Conservation (phyloP, 208 protist genomes). For the Endotrypanum monterogeii region DNA sequence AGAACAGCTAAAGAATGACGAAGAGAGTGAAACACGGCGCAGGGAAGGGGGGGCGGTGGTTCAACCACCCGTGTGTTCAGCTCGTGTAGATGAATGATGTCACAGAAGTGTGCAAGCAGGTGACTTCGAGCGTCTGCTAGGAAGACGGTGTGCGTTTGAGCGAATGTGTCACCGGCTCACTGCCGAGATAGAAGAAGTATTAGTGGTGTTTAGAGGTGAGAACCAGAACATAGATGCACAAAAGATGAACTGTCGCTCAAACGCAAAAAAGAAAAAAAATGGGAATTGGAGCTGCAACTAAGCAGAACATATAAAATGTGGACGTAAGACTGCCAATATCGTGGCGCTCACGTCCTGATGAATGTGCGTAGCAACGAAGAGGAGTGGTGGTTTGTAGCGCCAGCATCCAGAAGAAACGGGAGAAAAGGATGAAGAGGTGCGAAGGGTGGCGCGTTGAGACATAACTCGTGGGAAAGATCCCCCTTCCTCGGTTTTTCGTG, state of each 20-base stretch:
- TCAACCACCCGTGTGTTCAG: not conserved
- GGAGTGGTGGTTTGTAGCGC: too few relatives aligned
- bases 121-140: not conserved
- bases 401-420: not conserved
- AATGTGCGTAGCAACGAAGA: too few relatives aligned
- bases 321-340: not conserved
- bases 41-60: not conserved
- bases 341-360: not conserved
- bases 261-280: not conserved
- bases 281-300: not conserved
- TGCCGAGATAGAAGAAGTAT: not conserved
- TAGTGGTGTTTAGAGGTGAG: not conserved
- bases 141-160: not conserved
- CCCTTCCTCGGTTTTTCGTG: not conserved
- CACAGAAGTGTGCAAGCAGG: not conserved
- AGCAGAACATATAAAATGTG: not conserved
- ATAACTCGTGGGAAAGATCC: too few relatives aligned
- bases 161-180: not conserved
- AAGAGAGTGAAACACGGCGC: not conserved
- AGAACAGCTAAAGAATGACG: not conserved
- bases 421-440: not conserved
- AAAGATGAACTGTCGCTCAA: too few relatives aligned
- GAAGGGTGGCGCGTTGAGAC: not conserved
- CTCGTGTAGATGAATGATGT: not conserved
- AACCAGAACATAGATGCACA: not conserved